Conservation (phyloP, 192 early-diverging fungal genomes). For the Backusella westeae region DNA sequence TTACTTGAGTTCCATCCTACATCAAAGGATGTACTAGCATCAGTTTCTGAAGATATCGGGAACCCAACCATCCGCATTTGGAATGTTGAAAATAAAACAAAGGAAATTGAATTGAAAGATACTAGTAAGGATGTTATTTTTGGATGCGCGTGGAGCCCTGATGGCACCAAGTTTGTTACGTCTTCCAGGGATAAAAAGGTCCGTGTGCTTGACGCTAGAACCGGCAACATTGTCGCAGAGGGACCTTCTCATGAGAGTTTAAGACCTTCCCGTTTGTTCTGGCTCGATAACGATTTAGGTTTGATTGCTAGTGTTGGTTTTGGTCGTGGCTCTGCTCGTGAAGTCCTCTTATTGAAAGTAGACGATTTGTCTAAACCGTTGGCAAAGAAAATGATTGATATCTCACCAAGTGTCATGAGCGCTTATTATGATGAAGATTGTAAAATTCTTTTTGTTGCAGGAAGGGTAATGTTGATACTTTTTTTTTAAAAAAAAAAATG, state of each 20-base stretch:
- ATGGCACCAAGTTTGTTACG: conserved; percentile 67
- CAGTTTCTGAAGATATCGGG: conserved; percentile 58
- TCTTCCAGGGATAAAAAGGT: conserved; percentile 68
- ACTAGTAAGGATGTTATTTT: conserved; percentile 35
- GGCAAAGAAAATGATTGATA: conserved; percentile 57
- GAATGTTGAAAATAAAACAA: conserved; percentile 47
- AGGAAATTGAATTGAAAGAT: conserved; percentile 31
- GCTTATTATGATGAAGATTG: conserved; percentile 71
- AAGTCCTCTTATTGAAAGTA: conserved; percentile 56
- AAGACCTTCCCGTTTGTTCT: conserved; percentile 62
- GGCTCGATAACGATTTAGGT: conserved; percentile 52
- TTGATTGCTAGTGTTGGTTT: conserved; percentile 70
- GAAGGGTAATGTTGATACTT: conserved; percentile 38
- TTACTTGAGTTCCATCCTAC: conserved; percentile 59
- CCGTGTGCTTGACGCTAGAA: conserved; percentile 60
- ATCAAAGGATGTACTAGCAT: conserved; percentile 53
- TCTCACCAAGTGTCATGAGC: conserved; percentile 73
- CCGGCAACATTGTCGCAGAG: conserved; percentile 52
- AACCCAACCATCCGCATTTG: conserved; percentile 52
- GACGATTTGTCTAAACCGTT: conserved; percentile 37
- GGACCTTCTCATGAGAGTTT: conserved; percentile 68
- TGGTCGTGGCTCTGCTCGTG: conserved; percentile 68
- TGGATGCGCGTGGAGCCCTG: conserved; percentile 54
- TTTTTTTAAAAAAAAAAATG: neutral
- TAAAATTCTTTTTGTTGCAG: conserved; percentile 63